phyloP scores from a whole-genome alignment of 225 moss, liverwort and hornwort genomes.

The Pseudoscleropodium purum region DNA sequence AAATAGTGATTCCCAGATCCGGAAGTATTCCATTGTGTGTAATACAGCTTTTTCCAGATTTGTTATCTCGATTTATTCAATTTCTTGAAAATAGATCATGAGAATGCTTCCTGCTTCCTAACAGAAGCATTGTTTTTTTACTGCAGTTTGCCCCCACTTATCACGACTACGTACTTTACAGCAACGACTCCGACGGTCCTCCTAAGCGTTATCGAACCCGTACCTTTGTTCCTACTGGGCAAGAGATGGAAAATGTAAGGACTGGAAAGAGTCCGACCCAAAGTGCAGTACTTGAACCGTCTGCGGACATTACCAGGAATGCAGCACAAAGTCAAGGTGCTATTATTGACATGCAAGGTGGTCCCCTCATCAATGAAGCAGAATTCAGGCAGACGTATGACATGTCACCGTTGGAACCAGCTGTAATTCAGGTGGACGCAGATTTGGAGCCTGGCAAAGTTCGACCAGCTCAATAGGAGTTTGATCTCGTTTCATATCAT shows the following conservation, averaged over 20 bases:
- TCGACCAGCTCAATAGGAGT: slow-evolving; percentile 32
- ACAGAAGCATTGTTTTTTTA: background rate
- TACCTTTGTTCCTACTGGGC: slow-evolving; percentile 85
- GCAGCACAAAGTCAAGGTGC: slow-evolving; percentile 10
- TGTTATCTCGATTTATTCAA: background rate
- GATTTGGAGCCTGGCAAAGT: slow-evolving; percentile 38
- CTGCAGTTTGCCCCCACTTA: slow-evolving; percentile 95
- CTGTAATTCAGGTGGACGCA: slow-evolving; percentile 26
- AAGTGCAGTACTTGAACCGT: background rate
- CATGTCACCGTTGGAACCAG: slow-evolving; percentile 53
- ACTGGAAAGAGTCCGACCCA: slow-evolving; percentile 20
- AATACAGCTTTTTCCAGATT: background rate
- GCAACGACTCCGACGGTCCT: slow-evolving; percentile 66
- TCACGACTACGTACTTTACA: slow-evolving; percentile 99
- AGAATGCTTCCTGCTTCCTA: background rate
- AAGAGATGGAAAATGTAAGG: slow-evolving; percentile 80
- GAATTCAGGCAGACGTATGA: slow-evolving; percentile 52
- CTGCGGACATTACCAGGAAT: slow-evolving; percentile 1
- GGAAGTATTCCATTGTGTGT: background rate
- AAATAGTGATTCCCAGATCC: background rate
- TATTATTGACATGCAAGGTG: slow-evolving; percentile 28
- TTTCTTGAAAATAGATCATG: background rate
- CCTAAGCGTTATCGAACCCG: slow-evolving; percentile 83
- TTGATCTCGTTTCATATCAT: background rate
- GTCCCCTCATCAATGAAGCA: slow-evolving; percentile 28